These are phyloP conservation scores for Dendrocalamus latiflorus DNA, from an alignment of 202 grass and related monocot genomes.

Conservation along the genomic window DNA sequence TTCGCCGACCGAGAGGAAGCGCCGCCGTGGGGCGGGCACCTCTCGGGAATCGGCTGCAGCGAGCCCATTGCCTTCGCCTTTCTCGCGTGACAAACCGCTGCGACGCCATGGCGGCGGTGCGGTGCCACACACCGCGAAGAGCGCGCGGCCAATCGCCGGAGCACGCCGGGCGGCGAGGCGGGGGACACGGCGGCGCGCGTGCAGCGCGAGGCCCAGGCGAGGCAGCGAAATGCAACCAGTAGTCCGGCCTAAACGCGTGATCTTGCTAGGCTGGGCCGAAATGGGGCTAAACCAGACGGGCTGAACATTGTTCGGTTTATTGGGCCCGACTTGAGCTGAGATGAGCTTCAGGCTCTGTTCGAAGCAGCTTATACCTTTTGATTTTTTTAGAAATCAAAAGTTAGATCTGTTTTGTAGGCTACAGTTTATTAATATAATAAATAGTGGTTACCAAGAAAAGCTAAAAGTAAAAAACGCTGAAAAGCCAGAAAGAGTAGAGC, in stretches of 20 bases:
- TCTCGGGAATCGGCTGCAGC: neutral
- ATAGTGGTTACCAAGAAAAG: too few species aligned
- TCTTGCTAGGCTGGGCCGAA: neutral
- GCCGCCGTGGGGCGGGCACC: neutral
- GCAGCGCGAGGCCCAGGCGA: neutral
- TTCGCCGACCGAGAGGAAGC: too few species aligned
- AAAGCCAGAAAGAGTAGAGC: too few species aligned
- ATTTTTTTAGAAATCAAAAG: too few species aligned
- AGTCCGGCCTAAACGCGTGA: neutral
- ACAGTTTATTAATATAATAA: too few species aligned
- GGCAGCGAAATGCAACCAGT: neutral
- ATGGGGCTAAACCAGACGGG: neutral
- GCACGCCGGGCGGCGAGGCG: neutral
- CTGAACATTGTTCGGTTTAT: neutral
- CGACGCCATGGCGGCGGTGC: neutral
- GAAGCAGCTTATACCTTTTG: too few species aligned
- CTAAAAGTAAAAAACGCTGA: too few species aligned
- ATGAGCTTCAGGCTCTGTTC: too few species aligned
- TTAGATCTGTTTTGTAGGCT: too few species aligned
- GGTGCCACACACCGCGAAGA: neutral
- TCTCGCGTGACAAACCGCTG: neutral
- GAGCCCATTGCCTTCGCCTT: neutral
- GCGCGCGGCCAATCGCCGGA: neutral
- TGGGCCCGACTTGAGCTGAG: too few species aligned
- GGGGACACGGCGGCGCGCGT: neutral